Evolutionary conservation across 106 monocot genomes (phyloP).

Genomic region (Acorus calamus): DNA sequence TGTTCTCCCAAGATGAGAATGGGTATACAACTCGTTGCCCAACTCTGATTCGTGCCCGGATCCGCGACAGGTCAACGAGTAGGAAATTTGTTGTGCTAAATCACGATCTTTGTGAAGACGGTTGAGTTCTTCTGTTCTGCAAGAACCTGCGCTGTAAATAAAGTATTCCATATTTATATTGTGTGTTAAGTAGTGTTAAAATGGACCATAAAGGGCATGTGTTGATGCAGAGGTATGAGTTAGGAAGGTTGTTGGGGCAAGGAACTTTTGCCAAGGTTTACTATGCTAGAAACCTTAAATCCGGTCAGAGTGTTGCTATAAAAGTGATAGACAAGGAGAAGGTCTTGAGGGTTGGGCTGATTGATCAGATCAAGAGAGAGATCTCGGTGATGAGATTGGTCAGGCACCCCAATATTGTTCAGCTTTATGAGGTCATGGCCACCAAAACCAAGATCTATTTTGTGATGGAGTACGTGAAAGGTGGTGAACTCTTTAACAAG

Average conservation of each 20-base stretch:
- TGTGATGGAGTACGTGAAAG: conserved; percentile 47
- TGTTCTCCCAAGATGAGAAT: too few species aligned
- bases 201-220: conserved; percentile 34
- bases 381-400: too few species aligned
- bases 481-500: conserved; percentile 55
- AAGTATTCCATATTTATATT: background rate
- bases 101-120: too few species aligned
- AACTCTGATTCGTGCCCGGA: too few species aligned
- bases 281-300: conserved; percentile 38
- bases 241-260: conserved; percentile 55
- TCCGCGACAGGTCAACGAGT: too few species aligned
- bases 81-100: too few species aligned
- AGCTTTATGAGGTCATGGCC: too few species aligned
- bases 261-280: conserved; percentile 67
- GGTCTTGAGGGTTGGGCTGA: too few species aligned
- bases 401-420: too few species aligned
- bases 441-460: conserved; percentile 23
- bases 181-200: background rate
- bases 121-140: too few species aligned
- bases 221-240: conserved; percentile 45
- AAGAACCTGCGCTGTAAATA: conserved; percentile 6
- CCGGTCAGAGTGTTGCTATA: conserved; percentile 37
- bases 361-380: too few species aligned
- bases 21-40: too few species aligned
- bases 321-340: conserved; percentile 36